Base-by-base conservation (phyloP, 1,284 basidiomycete genomes). In the Leucoagaricus sp. region DNA sequence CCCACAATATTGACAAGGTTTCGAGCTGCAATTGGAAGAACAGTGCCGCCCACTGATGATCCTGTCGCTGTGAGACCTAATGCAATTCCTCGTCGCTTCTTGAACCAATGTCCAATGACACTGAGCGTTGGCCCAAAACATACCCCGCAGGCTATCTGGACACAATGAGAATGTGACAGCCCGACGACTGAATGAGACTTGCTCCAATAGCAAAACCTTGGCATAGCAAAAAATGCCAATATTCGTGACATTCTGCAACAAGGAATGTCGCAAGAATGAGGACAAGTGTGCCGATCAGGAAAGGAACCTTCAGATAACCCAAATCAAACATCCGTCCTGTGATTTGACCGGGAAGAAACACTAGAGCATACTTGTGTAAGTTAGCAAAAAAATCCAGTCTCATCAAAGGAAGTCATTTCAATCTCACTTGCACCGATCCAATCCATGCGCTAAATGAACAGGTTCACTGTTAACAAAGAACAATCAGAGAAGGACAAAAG, bases 401-500 rank as follows among this genome's bases (percentile, higher is more conserved):
- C 23, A 7, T 36, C 10, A 26, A 67, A 68, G 65, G 82, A 83
- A 0, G 23, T 5, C 79, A 80, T 41, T 42, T 50, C 58, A 58
- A 59, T 49, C 67, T 13, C 48, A 77, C 82, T 71, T 87, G 84
- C 54, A 86, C 69, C 0, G 85, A 86, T 4, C 86, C 86, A 49
- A 89, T 87, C 87, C 86, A 89, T n/a, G 85, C 79, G 48, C 83
- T 86, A 31, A 12, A 28, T 12, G 5, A 34, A 55, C 33, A 21
- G n/a, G 17, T 42, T 21, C 17, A 7, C 23, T 7, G n/a, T n/a
- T n/a, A n/a, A n/a, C n/a, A n/a, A n/a, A 21, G 19, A 41, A 23
- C 31, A 5, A 23, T 45, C 15, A 44, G 26, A 15, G 29, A 25
- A 10, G 8, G 10, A 13, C 13, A 13, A n/a, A n/a, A 12, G 5